A percentile compares a stretch with the other conserved stretches of the same genome.
These are phyloP conservation scores for Pseudotulostoma volvatum DNA, from an alignment of 495 filamentous ascomycete species.

Conservation along the genomic window DNA sequence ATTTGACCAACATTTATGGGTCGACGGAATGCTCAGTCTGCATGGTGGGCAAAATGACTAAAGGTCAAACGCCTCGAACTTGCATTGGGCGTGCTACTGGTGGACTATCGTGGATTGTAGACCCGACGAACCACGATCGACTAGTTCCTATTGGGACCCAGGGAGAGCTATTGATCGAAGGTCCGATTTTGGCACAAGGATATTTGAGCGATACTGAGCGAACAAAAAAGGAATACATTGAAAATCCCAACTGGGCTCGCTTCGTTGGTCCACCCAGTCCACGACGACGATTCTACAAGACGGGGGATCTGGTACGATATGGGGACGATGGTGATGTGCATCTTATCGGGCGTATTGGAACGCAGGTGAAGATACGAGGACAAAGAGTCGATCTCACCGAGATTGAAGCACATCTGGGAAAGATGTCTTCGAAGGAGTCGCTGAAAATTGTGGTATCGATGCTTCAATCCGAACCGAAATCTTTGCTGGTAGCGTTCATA, in stretches of 20 bases:
- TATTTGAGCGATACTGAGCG: conserved; percentile 33
- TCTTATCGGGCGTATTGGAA: conserved; percentile 30
- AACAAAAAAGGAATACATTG: conserved; percentile 29
- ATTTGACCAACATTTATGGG: conserved; percentile 33
- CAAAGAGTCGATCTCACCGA: conserved; percentile 38
- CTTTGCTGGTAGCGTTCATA: neutral
- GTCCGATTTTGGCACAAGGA: conserved; percentile 29
- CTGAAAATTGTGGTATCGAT: neutral
- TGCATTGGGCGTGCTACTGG: conserved; percentile 25
- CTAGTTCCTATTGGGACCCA: conserved; percentile 34
- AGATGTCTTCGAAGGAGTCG: neutral
- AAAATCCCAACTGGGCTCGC: conserved; percentile 25
- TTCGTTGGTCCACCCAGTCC: conserved; percentile 10
- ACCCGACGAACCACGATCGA: conserved; percentile 29
- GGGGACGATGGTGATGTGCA: conserved; percentile 12
- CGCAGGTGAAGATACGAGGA: conserved; percentile 36
- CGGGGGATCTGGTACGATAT: conserved; percentile 30
- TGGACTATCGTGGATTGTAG: conserved; percentile 31
- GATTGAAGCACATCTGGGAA: conserved; percentile 26
- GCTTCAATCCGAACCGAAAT: neutral
- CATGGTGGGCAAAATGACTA: conserved; percentile 1
- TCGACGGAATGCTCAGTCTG: conserved; percentile 23
- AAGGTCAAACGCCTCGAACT: conserved; percentile 1
- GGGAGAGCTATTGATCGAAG: conserved; percentile 42
- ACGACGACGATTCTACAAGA: conserved; percentile 26